A percentile compares a stretch with the other conserved stretches of the same genome.
Evolutionary conservation across 2,329 filamentous ascomycete species (phyloP).

Genomic region (Fusarium albidum): DNA sequence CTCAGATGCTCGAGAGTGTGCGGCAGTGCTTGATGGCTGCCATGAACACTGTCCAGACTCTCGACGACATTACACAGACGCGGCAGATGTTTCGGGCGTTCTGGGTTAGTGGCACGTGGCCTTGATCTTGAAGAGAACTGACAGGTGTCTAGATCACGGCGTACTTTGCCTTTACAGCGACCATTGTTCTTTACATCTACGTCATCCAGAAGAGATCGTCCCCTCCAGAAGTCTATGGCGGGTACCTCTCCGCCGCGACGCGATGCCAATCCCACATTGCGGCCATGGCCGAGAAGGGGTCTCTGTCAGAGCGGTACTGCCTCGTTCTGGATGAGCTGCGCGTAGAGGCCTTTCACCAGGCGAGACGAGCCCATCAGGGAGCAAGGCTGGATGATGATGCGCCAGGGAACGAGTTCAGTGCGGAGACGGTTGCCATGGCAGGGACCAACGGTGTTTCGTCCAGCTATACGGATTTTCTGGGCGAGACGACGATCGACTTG

Average conservation of each 20-base stretch:
- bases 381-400: too few species aligned
- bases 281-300: constrained; percentile 36
- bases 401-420: constrained; percentile 3
- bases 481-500: constrained; percentile 32
- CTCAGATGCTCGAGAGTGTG: constrained; percentile 28
- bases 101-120: constrained; percentile 12
- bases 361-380: constrained; percentile 31
- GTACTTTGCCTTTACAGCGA: constrained; percentile 39
- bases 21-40: constrained; percentile 32
- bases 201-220: constrained; percentile 38
- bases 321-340: constrained; percentile 36
- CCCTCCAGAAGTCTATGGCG: constrained; percentile 27
- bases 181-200: constrained; percentile 38
- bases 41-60: constrained; percentile 31
- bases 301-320: constrained; percentile 33
- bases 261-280: constrained; percentile 37
- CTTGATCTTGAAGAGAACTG: background rate
- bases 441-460: constrained; percentile 28
- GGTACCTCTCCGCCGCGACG: constrained; percentile 30
- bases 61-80: constrained; percentile 34
- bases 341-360: constrained; percentile 33
- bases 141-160: constrained; percentile 29
- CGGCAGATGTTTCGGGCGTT: constrained; percentile 37
- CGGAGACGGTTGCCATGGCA: background rate
- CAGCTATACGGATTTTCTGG: constrained; percentile 34